Percentiles rank a stretch among this genome's conserved stretches.
Evolutionary conservation across 2,329 filamentous ascomycete genomes (phyloP).

Genomic region (Ascocoryne sarcoides): DNA sequence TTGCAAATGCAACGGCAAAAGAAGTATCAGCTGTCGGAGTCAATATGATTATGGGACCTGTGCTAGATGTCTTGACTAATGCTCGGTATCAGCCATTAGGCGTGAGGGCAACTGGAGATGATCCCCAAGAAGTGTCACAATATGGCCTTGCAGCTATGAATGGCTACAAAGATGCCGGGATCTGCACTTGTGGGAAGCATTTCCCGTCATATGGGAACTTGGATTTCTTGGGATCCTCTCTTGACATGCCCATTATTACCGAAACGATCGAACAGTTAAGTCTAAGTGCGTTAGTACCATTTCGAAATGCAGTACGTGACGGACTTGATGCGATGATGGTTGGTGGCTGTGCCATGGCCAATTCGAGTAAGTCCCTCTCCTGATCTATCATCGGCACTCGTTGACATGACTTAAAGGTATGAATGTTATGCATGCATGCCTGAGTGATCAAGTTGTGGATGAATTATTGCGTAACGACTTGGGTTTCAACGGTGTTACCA

Average conservation of each 20-base stretch:
- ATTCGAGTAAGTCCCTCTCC: constrained; percentile 31
- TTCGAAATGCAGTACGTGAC: constrained; percentile 78
- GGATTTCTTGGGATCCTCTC: constrained; percentile 81
- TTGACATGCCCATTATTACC: constrained; percentile 92
- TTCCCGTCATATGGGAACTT: constrained; percentile 95
- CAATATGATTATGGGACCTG: constrained; percentile 90
- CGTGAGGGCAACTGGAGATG: constrained; percentile 82
- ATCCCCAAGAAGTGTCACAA: constrained; percentile 88
- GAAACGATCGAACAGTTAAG: constrained; percentile 89
- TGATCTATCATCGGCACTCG: not conserved
- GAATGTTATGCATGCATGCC: constrained; percentile 90
- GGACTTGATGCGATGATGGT: constrained; percentile 94
- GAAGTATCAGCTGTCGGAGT: constrained; percentile 90
- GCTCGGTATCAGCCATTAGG: constrained; percentile 84
- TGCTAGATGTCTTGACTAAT: constrained; percentile 89
- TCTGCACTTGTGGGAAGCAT: constrained; percentile 89
- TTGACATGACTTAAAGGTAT: constrained; percentile 49
- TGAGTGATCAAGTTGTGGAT: constrained; percentile 95
- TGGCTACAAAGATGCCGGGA: constrained; percentile 83
- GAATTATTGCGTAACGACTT: constrained; percentile 81
- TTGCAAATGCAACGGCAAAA: constrained; percentile 87
- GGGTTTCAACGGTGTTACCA: constrained; percentile 82
- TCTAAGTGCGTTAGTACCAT: constrained; percentile 83
- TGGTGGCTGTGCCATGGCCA: constrained; percentile 86
- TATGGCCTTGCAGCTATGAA: constrained; percentile 87